These are phyloP conservation scores for Botrytis pseudocinerea DNA, from an alignment of 2,329 filamentous ascomycete genomes.

Conservation along the genomic window DNA sequence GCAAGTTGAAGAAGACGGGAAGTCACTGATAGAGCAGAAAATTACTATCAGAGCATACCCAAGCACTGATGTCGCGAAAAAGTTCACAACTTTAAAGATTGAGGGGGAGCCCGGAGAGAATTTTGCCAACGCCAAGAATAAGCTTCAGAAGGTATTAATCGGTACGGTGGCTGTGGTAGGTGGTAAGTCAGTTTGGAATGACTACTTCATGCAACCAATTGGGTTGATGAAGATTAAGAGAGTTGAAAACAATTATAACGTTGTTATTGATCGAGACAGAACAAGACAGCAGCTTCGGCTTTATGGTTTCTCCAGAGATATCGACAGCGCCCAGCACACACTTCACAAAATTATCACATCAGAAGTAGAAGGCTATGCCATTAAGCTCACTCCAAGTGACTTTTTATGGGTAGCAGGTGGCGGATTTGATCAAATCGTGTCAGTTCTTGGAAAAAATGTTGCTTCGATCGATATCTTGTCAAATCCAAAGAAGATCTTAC, in stretches of 20 bases:
- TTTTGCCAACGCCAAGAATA: conserved; percentile 41
- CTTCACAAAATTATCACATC: conserved; percentile 37
- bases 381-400: conserved; percentile 37
- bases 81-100: conserved; percentile 43
- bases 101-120: conserved; percentile 41
- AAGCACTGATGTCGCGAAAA: conserved; percentile 29
- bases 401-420: neutral
- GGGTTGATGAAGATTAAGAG: conserved; percentile 27
- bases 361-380: conserved; percentile 32
- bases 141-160: conserved; percentile 41
- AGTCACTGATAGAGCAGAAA: conserved; percentile 40
- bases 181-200: conserved; percentile 41
- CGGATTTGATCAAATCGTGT: conserved; percentile 6
- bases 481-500: neutral
- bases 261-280: conserved; percentile 14
- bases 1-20: conserved; percentile 36
- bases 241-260: neutral
- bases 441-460: conserved; percentile 1
- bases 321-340: conserved; percentile 28
- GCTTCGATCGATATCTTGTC: conserved; percentile 32
- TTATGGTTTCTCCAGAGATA: neutral
- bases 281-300: neutral
- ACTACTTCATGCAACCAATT: conserved; percentile 24
- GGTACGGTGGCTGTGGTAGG: conserved; percentile 39
- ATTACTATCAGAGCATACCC: conserved; percentile 38